Evolutionary conservation across 2,329 filamentous ascomycete genomes (phyloP).

Genomic region (Endoconidiophora laricicola): DNA sequence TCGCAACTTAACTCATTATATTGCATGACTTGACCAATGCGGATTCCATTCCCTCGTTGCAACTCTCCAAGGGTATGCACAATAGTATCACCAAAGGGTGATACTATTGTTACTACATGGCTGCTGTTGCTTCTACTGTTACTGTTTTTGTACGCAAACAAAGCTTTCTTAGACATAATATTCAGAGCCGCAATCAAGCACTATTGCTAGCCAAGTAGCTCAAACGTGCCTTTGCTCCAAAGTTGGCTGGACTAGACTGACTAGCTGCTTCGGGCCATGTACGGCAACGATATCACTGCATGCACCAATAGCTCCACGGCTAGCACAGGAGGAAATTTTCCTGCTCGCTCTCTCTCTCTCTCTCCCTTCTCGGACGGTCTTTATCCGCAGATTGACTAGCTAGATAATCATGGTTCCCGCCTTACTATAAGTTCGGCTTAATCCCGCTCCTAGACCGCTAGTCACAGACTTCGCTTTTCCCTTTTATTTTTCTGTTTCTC

Average conservation of each 20-base stretch:
- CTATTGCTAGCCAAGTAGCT: no score
- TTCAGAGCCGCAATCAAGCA: neutral
- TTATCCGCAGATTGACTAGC: neutral
- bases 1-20: neutral
- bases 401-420: neutral
- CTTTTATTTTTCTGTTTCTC: constrained; percentile 1
- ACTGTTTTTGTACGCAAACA: no score
- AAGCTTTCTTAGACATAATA: neutral
- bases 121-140: no score
- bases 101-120: neutral
- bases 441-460: neutral
- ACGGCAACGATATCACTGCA: no score
- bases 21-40: neutral
- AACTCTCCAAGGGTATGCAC: neutral
- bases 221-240: no score
- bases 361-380: neutral
- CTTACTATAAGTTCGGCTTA: neutral
- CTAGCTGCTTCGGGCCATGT: no score
- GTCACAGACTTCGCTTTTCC: neutral
- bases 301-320: no score
- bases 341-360: neutral
- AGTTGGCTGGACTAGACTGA: neutral
- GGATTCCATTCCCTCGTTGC: neutral
- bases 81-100: neutral
- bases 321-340: neutral